These are phyloP conservation scores for Dioscorea cayenensis DNA, from an alignment of 116 monocot genomes.

Conservation along the genomic window DNA sequence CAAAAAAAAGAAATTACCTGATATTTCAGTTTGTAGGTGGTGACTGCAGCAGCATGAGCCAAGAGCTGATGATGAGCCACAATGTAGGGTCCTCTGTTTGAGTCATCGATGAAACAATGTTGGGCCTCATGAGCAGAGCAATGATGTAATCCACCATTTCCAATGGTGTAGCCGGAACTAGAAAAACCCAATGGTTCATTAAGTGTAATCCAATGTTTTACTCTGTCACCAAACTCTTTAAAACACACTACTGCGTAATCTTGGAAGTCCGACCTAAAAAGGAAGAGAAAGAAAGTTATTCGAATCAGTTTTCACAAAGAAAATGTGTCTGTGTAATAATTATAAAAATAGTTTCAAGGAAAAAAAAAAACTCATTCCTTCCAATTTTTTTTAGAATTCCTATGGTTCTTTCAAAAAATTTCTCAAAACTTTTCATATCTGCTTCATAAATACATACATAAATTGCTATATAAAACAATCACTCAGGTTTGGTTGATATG, in stretches of 20 bases:
- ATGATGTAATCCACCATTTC: not conserved
- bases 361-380: too few species aligned
- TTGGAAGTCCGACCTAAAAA: not conserved
- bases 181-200: not conserved
- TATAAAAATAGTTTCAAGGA: too few species aligned
- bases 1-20: slow-evolving; percentile 11
- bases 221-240: slow-evolving; percentile 2
- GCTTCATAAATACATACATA: too few species aligned
- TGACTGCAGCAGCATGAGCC: slow-evolving; percentile 20
- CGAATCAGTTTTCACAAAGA: too few species aligned
- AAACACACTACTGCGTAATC: slow-evolving; percentile 4
- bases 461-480: not conserved
- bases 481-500: not conserved
- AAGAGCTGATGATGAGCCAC: slow-evolving; percentile 17
- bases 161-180: not conserved
- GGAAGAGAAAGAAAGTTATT: too few species aligned
- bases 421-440: too few species aligned
- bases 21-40: slow-evolving; percentile 22
- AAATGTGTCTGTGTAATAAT: too few species aligned
- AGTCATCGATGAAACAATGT: not conserved
- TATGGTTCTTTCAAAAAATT: too few species aligned
- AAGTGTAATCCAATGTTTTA: slow-evolving; percentile 6
- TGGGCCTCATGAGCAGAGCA: not conserved
- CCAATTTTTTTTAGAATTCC: too few species aligned
- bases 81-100: slow-evolving; percentile 10